Evolutionary conservation across 1,139 yeast species (phyloP).

Genomic region (Yamadazyma epiphylla): DNA sequence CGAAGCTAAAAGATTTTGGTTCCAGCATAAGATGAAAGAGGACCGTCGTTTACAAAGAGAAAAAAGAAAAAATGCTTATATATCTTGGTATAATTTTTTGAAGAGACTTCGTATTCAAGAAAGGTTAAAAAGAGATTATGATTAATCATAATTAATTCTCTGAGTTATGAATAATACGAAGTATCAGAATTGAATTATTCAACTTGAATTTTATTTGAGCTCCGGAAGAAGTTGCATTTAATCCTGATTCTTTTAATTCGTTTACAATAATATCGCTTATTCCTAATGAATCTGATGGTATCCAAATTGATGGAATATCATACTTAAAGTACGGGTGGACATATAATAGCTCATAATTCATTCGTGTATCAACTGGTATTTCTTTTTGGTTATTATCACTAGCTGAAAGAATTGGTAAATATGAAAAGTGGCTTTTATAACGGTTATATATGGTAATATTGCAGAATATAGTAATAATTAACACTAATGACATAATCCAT

Average conservation of each 20-base stretch:
- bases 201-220: slow-evolving; percentile 19
- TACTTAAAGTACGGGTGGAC: slow-evolving; percentile 33
- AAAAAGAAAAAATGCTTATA: slow-evolving; percentile 8
- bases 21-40: slow-evolving; percentile 18
- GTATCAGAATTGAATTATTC: slow-evolving; percentile 12
- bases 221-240: slow-evolving; percentile 28
- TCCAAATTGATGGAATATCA: slow-evolving; percentile 32
- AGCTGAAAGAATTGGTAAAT: slow-evolving; percentile 26
- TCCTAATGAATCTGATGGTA: slow-evolving; percentile 26
- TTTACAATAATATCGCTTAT: slow-evolving; percentile 12
- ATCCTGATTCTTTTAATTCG: slow-evolving; percentile 9
- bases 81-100: slow-evolving; percentile 22
- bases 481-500: slow-evolving; percentile 40
- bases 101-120: slow-evolving; percentile 18
- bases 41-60: slow-evolving; percentile 5
- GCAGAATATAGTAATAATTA: slow-evolving; percentile 32
- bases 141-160: slow-evolving; percentile 37
- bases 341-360: slow-evolving; percentile 21
- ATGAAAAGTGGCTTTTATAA: slow-evolving; percentile 24
- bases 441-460: slow-evolving; percentile 29
- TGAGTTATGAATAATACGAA: slow-evolving; percentile 30
- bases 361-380: background rate
- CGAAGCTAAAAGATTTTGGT: slow-evolving; percentile 25
- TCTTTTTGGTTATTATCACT: slow-evolving; percentile 7
- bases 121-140: slow-evolving; percentile 13